phyloP scores from a whole-genome alignment of 768 basidiomycete genomes.

The Hemileccinum impolitum region DNA sequence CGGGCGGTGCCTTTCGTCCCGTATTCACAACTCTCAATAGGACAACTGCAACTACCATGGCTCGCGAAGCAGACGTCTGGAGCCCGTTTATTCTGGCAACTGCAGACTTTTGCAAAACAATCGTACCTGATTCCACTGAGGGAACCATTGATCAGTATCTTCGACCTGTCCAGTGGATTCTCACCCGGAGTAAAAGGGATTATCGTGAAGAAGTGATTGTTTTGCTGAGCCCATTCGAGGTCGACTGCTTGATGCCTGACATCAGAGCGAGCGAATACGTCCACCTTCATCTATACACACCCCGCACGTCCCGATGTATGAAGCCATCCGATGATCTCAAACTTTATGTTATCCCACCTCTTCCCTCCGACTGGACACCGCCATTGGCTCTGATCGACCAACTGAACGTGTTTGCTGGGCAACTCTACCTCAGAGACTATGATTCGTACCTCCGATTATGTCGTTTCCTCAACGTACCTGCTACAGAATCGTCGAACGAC shows the following conservation, averaged over 20 bases:
- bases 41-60: neutral
- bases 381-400: slow-evolving; percentile 6
- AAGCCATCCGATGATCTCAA: slow-evolving; percentile 33
- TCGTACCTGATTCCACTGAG: neutral
- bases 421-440: slow-evolving; percentile 11
- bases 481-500: neutral
- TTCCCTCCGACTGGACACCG: slow-evolving; percentile 1
- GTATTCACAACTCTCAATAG: neutral
- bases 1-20: neutral
- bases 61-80: neutral
- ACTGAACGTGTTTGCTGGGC: slow-evolving; percentile 24
- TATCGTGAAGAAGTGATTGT: neutral
- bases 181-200: neutral
- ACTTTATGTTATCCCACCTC: slow-evolving; percentile 7
- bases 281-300: slow-evolving; percentile 40
- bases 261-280: slow-evolving; percentile 33
- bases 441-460: slow-evolving; percentile 20
- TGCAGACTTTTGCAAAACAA: slow-evolving; percentile 1
- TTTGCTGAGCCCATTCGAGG: slow-evolving; percentile 5
- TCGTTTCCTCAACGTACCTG: slow-evolving; percentile 18
- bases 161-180: slow-evolving; percentile 4
- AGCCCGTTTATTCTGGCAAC: neutral
- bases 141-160: neutral
- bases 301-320: slow-evolving; percentile 35
- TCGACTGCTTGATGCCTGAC: slow-evolving; percentile 27